Base-by-base conservation (phyloP, 2,329 filamentous ascomycete genomes). In the Scedosporium apiospermum region DNA sequence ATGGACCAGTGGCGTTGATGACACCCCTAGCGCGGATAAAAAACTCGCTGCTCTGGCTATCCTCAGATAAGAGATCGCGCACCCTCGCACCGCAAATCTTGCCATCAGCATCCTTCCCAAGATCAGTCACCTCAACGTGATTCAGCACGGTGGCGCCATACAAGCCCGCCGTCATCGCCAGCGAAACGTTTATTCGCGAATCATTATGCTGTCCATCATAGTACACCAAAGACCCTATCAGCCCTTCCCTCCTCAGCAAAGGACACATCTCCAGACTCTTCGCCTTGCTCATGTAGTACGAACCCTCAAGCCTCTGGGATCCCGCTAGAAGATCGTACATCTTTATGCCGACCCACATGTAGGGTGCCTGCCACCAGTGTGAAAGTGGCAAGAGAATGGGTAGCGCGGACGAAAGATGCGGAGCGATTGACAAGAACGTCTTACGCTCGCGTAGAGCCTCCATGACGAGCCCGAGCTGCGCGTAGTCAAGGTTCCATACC, bases 191-290 rank as follows among this genome's bases (percentile, higher is more conserved):
- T 89, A 93, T 95, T 65, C 90, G 86, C 27, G 90, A 91, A 72
- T 95, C 90, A 71, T 95, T 93, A 78, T 93, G 90, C 63, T 90
- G 89, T 65, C 90, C 90, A 76, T 95, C 88, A 72, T 93, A 93
- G 80, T 95, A 95, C 44, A 93, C 89, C 69, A 93, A 77, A 41
- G 90, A 90, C 67, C 90, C 90, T 61, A 91, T 82, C 16, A 93
- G 77, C 65, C 85, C 85, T 61, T 89, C 85, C 69, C 84, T 87
- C 74, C 87, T 88, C 67, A 95, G 76, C 83, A 92, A 88, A 23
- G 90, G 90, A 70, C 93, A 93, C 6, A 86, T 84, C 69, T 91
- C 87, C 65, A 92, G 78, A 7, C 90, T 89, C 75, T 90, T 90
- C 74, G 82, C 87, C 76, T 86, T 88, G 66, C 87, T 88, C 75